phyloP scores from a whole-genome alignment of 352 stramenopile genomes.

The Pythium aristosporum region DNA sequence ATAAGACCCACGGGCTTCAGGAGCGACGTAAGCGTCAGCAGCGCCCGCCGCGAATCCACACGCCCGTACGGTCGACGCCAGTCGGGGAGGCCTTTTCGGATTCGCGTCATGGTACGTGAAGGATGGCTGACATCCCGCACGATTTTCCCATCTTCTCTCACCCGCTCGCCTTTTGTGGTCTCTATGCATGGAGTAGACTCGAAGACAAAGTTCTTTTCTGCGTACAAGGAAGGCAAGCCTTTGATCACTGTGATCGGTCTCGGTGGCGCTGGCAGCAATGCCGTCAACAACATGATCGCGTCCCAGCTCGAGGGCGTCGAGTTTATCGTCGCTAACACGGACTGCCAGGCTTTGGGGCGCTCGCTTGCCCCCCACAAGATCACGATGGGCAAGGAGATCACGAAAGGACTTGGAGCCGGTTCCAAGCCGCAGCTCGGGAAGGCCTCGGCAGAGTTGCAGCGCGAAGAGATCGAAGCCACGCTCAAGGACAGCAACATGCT shows the following conservation, averaged over 20 bases:
- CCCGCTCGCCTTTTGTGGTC: background rate
- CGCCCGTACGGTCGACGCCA: slow-evolving; percentile 12
- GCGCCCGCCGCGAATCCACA: slow-evolving; percentile 23
- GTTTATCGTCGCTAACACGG: slow-evolving; percentile 96
- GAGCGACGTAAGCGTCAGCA: slow-evolving; percentile 33
- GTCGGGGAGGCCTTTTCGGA: slow-evolving; percentile 14
- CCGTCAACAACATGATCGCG: slow-evolving; percentile 90
- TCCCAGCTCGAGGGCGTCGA: slow-evolving; percentile 90
- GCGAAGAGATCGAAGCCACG: slow-evolving; percentile 87
- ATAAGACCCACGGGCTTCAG: slow-evolving; percentile 26
- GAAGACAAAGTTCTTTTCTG: slow-evolving; percentile 45
- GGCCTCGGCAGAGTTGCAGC: slow-evolving; percentile 84
- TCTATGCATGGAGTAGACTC: slow-evolving; percentile 6
- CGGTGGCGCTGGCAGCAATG: slow-evolving; percentile 81
- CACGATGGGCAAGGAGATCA: slow-evolving; percentile 82
- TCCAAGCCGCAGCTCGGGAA: slow-evolving; percentile 82
- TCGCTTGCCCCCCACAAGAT: slow-evolving; percentile 83
- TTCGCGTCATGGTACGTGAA: slow-evolving; percentile 16
- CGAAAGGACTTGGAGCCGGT: slow-evolving; percentile 76
- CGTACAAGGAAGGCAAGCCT: slow-evolving; percentile 82
- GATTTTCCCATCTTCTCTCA: background rate
- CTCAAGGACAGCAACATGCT: slow-evolving; percentile 94
- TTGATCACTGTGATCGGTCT: slow-evolving; percentile 87
- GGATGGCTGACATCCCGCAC: background rate
- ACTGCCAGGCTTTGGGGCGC: slow-evolving; percentile 88